A percentile compares a stretch with the other conserved stretches of the same genome.
phyloP scores from a whole-genome alignment of 306 rosid species.

The Cucurbita argyrosperma region DNA sequence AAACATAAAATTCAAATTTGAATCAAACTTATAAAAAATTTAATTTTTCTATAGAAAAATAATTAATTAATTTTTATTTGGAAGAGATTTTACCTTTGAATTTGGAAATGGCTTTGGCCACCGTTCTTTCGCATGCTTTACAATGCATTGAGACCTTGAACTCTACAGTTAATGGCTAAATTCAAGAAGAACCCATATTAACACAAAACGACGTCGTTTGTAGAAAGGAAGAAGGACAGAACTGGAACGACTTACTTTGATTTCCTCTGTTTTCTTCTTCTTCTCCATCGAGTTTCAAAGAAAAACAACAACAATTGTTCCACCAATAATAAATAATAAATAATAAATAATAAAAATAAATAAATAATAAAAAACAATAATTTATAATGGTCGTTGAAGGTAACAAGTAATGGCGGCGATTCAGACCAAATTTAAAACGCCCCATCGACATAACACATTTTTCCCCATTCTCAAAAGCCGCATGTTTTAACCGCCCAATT shows the following conservation, averaged over 20 bases:
- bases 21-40: too few species aligned
- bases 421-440: too few species aligned
- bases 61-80: not conserved
- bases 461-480: too few species aligned
- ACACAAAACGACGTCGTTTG: not conserved
- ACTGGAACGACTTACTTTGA: not conserved
- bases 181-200: not conserved
- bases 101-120: constrained; percentile 53
- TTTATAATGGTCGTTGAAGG: not conserved
- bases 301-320: not conserved
- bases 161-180: constrained; percentile 27
- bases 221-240: not conserved
- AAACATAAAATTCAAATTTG: too few species aligned
- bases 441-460: too few species aligned
- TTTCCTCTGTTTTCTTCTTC: constrained; percentile 1
- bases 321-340: not conserved
- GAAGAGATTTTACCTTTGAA: constrained; percentile 35
- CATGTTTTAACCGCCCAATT: too few species aligned
- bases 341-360: too few species aligned
- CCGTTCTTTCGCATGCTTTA: constrained; percentile 57
- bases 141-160: constrained; percentile 65
- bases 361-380: not conserved
- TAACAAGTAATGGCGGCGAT: too few species aligned
- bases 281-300: constrained; percentile 1
- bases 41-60: too few species aligned